Conservation (phyloP, 2,329 filamentous ascomycete genomes). For the Rutstroemia sp. region DNA sequence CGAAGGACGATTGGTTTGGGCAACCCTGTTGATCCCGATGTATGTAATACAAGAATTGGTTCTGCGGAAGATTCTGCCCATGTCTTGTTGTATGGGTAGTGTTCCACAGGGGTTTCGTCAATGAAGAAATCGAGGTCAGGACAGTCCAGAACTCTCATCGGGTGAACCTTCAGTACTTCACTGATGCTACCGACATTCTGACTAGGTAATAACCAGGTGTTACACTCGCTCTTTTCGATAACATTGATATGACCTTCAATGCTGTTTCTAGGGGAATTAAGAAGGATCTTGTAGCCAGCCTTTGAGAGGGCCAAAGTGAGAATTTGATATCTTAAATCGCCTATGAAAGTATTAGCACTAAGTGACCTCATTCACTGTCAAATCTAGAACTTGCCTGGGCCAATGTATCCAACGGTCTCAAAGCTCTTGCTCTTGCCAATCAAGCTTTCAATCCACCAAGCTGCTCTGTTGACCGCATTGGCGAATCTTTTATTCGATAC, state of each 20-base stretch:
- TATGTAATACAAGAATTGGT: conserved; percentile 11
- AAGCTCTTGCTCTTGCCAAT: conserved; percentile 18
- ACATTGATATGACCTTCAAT: conserved; percentile 7
- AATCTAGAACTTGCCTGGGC: conserved; percentile 2
- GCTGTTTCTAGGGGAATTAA: conserved; percentile 3
- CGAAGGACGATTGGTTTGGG: conserved; percentile 13
- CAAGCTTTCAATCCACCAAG: conserved; percentile 13
- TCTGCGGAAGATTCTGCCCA: conserved; percentile 21
- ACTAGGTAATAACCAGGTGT: conserved; percentile 3
- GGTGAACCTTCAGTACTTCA: background rate
- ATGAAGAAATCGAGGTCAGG: conserved; percentile 5
- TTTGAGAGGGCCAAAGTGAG: conserved; percentile 5
- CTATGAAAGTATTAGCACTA: background rate
- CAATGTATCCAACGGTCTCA: conserved; percentile 8
- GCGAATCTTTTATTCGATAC: conserved; percentile 15
- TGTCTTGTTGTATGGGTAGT: conserved; percentile 9
- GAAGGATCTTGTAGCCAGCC: conserved; percentile 3
- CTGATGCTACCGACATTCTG: background rate
- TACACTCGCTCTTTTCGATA: conserved; percentile 1
- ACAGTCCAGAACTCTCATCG: conserved; percentile 1
- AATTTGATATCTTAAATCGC: conserved; percentile 6
- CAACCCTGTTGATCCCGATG: conserved; percentile 14
- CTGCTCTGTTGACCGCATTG: conserved; percentile 15
- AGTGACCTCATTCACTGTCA: too few species aligned
- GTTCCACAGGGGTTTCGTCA: conserved; percentile 4